phyloP scores from a whole-genome alignment of 2,329 filamentous ascomycete genomes.

The Orbilia brochopaga region DNA sequence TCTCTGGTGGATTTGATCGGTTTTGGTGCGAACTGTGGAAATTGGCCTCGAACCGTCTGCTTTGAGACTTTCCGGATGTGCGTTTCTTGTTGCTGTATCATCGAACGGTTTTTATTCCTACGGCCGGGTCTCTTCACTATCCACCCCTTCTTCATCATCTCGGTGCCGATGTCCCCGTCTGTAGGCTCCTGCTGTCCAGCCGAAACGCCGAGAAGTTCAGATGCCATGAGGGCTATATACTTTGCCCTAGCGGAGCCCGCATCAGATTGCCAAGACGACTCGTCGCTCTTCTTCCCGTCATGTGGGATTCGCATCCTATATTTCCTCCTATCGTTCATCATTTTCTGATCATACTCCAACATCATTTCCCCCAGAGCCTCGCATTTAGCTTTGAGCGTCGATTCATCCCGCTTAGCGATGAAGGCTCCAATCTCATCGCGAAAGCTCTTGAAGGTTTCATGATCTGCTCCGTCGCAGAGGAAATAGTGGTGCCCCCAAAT shows the following conservation, averaged over 20 bases:
- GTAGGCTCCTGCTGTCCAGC: background rate
- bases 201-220: background rate
- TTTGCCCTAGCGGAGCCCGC: background rate
- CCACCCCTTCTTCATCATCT: background rate
- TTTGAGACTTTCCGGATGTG: background rate
- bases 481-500: constrained; percentile 18
- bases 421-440: background rate
- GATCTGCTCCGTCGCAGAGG: background rate
- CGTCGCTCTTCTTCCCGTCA: background rate
- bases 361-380: constrained; percentile 10
- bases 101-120: background rate
- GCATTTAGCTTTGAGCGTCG: background rate
- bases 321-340: background rate
- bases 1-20: background rate
- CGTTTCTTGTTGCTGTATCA: background rate
- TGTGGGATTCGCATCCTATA: background rate
- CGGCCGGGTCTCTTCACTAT: background rate
- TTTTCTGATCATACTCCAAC: background rate
- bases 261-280: background rate
- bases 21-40: too few relatives aligned
- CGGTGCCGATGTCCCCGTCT: background rate
- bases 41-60: too few relatives aligned
- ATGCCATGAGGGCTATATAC: background rate
- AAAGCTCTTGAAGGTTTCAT: background rate
- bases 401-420: background rate